Evolutionary conservation across 2,329 filamentous ascomycete genomes (phyloP).

Genomic region (Trichophyton verrucosum): DNA sequence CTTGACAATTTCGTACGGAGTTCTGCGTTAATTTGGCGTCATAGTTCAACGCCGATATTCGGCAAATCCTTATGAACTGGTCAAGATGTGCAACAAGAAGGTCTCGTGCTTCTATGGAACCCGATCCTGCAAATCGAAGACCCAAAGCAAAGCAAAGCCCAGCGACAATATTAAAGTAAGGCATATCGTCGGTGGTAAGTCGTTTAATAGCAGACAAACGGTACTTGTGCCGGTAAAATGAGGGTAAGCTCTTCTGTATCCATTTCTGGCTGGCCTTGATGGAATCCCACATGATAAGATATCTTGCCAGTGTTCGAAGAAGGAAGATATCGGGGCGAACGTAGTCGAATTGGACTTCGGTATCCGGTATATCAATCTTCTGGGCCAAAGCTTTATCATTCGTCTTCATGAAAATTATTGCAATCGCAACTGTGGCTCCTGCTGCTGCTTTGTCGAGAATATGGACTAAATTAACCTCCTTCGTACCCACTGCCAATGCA

Average conservation of each 20-base stretch:
- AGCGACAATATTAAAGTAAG: constrained; percentile 83
- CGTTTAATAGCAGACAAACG: constrained; percentile 47
- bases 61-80: constrained; percentile 67
- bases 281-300: constrained; percentile 83
- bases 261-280: constrained; percentile 63
- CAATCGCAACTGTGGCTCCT: constrained; percentile 79
- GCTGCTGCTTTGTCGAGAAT: constrained; percentile 86
- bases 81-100: constrained; percentile 75
- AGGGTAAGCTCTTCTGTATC: constrained; percentile 62
- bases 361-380: constrained; percentile 88
- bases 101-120: constrained; percentile 59
- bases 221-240: constrained; percentile 51
- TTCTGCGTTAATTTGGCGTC: constrained; percentile 73
- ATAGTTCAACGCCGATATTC: constrained; percentile 52
- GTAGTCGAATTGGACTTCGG: constrained; percentile 84
- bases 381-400: constrained; percentile 74
- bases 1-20: constrained; percentile 81
- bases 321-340: constrained; percentile 87
- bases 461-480: constrained; percentile 84
- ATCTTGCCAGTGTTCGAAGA: constrained; percentile 73
- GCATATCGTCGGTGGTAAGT: constrained; percentile 70
- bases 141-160: constrained; percentile 70
- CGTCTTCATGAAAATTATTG: constrained; percentile 94
- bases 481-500: constrained; percentile 71
- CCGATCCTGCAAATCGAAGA: constrained; percentile 62